phyloP scores from a whole-genome alignment of 352 stramenopile genomes.

The Phytophthora sojae region DNA sequence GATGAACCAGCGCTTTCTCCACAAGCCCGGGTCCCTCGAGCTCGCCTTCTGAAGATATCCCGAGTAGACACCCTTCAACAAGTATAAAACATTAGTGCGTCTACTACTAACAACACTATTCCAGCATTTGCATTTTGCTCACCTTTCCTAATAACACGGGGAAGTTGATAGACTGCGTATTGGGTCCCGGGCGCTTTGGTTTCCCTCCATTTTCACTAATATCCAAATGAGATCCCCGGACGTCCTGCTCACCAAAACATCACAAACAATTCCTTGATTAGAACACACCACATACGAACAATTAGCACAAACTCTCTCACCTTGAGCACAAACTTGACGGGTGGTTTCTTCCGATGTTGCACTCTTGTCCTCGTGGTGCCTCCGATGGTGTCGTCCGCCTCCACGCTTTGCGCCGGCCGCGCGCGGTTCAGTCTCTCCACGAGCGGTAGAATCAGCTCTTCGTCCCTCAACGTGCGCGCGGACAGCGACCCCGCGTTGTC shows the following conservation, averaged over 20 bases:
- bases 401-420: slow-evolving; percentile 42
- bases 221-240: slow-evolving; percentile 74
- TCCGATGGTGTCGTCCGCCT: slow-evolving; percentile 60
- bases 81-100: neutral
- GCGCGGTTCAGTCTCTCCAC: slow-evolving; percentile 73
- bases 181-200: slow-evolving; percentile 30
- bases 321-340: slow-evolving; percentile 88
- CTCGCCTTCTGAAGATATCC: slow-evolving; percentile 87
- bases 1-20: slow-evolving; percentile 89
- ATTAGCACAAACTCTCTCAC: slow-evolving; percentile 25
- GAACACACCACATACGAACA: neutral
- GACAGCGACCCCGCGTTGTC: slow-evolving; percentile 66
- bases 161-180: slow-evolving; percentile 66
- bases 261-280: slow-evolving; percentile 4
- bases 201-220: slow-evolving; percentile 57
- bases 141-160: slow-evolving; percentile 80
- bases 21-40: slow-evolving; percentile 79
- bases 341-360: slow-evolving; percentile 65
- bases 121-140: slow-evolving; percentile 4
- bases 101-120: neutral
- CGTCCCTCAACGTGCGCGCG: slow-evolving; percentile 74
- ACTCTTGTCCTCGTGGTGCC: slow-evolving; percentile 52
- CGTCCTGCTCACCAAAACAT: slow-evolving; percentile 45
- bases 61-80: slow-evolving; percentile 66
- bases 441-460: slow-evolving; percentile 79